Percentiles rank a stretch among this genome's conserved stretches.
Evolutionary conservation across 768 basidiomycete genomes (phyloP).

Genomic region (Pisolithus orientalis): DNA sequence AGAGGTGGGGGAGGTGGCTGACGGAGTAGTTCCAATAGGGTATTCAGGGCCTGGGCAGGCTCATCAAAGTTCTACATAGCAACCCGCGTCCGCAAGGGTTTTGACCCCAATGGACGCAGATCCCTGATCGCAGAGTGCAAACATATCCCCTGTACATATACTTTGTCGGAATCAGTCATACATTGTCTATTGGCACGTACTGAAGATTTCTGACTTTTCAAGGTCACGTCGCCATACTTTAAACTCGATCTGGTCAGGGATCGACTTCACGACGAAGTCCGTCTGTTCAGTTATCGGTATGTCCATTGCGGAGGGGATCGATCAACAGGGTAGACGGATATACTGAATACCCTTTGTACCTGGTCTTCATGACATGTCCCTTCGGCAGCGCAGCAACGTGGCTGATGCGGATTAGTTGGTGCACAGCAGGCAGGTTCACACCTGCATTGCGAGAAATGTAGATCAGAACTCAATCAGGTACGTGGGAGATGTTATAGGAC

Average conservation of each 20-base stretch:
- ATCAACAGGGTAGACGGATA: conserved; percentile 3
- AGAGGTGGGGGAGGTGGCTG: conserved; percentile 44
- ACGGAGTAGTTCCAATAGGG: conserved; percentile 54
- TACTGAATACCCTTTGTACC: neutral
- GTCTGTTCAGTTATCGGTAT: conserved; percentile 39
- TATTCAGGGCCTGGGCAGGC: conserved; percentile 37
- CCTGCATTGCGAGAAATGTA: conserved; percentile 5
- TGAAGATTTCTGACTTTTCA: conserved; percentile 54
- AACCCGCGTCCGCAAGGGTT: neutral
- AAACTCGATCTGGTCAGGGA: conserved; percentile 45
- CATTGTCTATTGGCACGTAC: conserved; percentile 34
- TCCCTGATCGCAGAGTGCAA: conserved; percentile 46
- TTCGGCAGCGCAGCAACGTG: neutral
- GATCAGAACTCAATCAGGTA: neutral
- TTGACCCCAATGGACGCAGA: conserved; percentile 1
- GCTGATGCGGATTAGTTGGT: neutral
- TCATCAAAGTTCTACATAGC: conserved; percentile 44
- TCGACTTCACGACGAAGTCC: conserved; percentile 52
- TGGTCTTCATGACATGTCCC: neutral
- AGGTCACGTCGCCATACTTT: conserved; percentile 44
- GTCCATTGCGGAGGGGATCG: neutral
- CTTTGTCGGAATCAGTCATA: conserved; percentile 4
- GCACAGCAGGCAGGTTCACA: neutral
- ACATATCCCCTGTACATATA: conserved; percentile 54
- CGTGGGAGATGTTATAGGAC: neutral